Percentiles rank a stretch among this genome's conserved stretches.
Conservation (phyloP, 2,329 filamentous ascomycete genomes). For the Paraphoma sp. region DNA sequence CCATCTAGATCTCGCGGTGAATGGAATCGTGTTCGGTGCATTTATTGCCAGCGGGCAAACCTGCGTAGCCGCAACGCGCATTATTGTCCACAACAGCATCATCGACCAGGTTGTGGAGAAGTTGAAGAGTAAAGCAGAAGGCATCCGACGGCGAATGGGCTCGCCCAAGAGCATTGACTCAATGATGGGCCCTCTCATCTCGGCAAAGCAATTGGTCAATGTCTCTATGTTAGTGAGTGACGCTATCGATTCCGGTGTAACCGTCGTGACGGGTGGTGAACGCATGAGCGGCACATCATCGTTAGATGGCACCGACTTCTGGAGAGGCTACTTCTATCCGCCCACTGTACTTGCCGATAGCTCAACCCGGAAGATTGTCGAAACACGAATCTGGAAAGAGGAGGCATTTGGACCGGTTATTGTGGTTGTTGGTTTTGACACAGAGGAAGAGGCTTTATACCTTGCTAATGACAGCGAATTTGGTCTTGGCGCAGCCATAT, state of each 20-base stretch:
- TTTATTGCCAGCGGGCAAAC: constrained; percentile 64
- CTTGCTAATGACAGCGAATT: constrained; percentile 60
- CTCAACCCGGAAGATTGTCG: constrained; percentile 36
- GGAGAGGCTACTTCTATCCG: constrained; percentile 58
- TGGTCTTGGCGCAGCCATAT: constrained; percentile 59
- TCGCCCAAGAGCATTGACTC: constrained; percentile 63
- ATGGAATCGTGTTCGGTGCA: constrained; percentile 48
- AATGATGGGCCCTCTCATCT: constrained; percentile 71
- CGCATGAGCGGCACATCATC: constrained; percentile 57
- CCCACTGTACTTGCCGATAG: constrained; percentile 52
- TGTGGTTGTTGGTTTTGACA: constrained; percentile 55
- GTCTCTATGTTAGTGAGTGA: constrained; percentile 47
- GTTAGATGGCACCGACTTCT: constrained; percentile 61
- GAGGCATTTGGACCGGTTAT: constrained; percentile 63
- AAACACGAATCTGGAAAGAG: constrained; percentile 50
- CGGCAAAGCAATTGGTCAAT: constrained; percentile 55
- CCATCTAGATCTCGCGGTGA: constrained; percentile 45
- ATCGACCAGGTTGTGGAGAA: constrained; percentile 48
- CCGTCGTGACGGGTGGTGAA: constrained; percentile 56
- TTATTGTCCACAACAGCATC: constrained; percentile 58
- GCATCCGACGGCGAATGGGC: constrained; percentile 62
- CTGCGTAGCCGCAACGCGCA: constrained; percentile 62
- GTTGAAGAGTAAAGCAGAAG: constrained; percentile 55
- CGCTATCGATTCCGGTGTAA: constrained; percentile 47
- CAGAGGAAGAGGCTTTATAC: constrained; percentile 55